phyloP scores from a whole-genome alignment of 2,329 filamentous ascomycete genomes.

The Calonectria leucothoes region DNA sequence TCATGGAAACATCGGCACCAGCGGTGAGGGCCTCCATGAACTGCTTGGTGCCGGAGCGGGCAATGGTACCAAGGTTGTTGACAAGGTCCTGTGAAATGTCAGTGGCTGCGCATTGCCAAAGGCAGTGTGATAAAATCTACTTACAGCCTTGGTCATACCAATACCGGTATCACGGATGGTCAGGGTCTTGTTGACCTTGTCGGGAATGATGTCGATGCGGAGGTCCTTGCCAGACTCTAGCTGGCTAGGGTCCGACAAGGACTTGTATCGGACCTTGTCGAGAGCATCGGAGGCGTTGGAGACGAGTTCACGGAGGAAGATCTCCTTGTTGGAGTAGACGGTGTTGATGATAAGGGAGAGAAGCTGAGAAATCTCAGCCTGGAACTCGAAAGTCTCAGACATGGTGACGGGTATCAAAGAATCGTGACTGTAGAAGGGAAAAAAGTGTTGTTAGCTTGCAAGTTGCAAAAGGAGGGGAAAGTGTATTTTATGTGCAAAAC shows the following conservation, averaged over 20 bases:
- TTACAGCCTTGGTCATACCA: slow-evolving; percentile 99
- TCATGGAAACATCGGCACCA: slow-evolving; percentile 99
- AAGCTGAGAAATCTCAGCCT: slow-evolving; percentile 99
- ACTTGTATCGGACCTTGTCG: slow-evolving; percentile 99
- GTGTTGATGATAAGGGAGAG: slow-evolving; percentile 99
- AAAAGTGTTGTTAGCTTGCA: slow-evolving; percentile 31
- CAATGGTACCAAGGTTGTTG: slow-evolving; percentile 99
- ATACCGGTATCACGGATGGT: slow-evolving; percentile 99
- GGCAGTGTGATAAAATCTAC: slow-evolving; percentile 52
- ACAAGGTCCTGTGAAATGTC: slow-evolving; percentile 79
- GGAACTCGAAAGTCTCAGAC: slow-evolving; percentile 99
- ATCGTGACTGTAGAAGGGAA: slow-evolving; percentile 39
- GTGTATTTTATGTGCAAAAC: slow-evolving; percentile 6
- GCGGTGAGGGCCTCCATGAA: slow-evolving; percentile 99
- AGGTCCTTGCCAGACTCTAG: slow-evolving; percentile 98
- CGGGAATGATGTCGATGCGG: slow-evolving; percentile 97
- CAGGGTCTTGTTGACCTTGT: slow-evolving; percentile 97
- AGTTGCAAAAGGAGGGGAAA: slow-evolving; percentile 20
- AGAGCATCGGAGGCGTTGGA: slow-evolving; percentile 99
- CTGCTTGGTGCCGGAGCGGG: slow-evolving; percentile 99
- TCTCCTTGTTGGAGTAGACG: slow-evolving; percentile 99
- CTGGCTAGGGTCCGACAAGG: slow-evolving; percentile 96
- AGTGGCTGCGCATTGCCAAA: neutral
- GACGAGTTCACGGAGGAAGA: slow-evolving; percentile 98
- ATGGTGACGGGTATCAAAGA: slow-evolving; percentile 70